Conservation (phyloP, 2,329 filamentous ascomycete species). For the Clonostachys solani region DNA sequence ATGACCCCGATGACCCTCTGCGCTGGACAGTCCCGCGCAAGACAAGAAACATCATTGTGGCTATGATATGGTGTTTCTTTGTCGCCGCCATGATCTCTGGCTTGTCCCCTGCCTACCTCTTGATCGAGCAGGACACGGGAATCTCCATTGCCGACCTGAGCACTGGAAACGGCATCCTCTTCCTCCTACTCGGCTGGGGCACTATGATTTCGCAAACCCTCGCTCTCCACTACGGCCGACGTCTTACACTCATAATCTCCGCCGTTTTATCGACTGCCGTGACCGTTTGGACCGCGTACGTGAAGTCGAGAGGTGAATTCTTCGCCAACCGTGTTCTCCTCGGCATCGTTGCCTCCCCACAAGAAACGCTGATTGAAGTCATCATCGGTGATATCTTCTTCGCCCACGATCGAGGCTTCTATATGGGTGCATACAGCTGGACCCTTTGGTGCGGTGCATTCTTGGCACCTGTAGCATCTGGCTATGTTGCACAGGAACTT, state of each 20-base stretch:
- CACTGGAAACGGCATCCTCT: conserved; percentile 22
- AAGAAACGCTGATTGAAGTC: conserved; percentile 20
- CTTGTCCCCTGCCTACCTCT: conserved; percentile 20
- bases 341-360: conserved; percentile 17
- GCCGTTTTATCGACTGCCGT: conserved; percentile 15
- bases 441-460: too few species aligned
- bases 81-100: conserved; percentile 14
- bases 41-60: conserved; percentile 8
- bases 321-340: conserved; percentile 18
- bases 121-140: conserved; percentile 12
- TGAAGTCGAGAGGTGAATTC: conserved; percentile 13
- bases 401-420: conserved; percentile 1
- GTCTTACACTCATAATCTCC: conserved; percentile 20
- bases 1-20: conserved; percentile 17
- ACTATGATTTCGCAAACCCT: conserved; percentile 23
- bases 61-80: conserved; percentile 13
- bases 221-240: conserved; percentile 21
- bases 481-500: too few species aligned
- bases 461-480: too few species aligned
- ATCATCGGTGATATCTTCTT: conserved; percentile 17
- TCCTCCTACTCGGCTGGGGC: conserved; percentile 24
- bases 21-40: conserved; percentile 15
- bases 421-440: too few species aligned
- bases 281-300: conserved; percentile 16
- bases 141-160: conserved; percentile 17